Evolutionary conservation across 164 flowering plant species (phyloP).

Genomic region (Berberis thunbergii): DNA sequence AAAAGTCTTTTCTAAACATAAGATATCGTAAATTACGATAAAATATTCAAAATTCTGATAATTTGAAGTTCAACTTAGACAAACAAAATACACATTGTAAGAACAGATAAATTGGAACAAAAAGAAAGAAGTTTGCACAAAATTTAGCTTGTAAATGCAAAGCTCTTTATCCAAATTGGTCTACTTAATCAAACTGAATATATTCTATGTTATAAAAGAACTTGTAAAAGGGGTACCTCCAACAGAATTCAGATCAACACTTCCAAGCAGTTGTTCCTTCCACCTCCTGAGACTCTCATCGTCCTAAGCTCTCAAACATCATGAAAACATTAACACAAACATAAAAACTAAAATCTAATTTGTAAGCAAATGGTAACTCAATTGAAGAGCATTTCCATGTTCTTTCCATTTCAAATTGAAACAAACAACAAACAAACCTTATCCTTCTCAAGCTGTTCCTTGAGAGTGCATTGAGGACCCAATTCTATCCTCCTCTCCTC

Average conservation of each 20-base stretch:
- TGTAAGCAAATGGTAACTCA: not conserved
- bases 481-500: conserved; percentile 17
- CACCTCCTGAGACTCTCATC: no score
- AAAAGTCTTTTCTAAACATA: no score
- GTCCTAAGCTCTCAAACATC: conserved; percentile 1
- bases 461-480: no score
- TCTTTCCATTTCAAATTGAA: not conserved
- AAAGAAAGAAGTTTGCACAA: not conserved
- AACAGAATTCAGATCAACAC: conserved; percentile 24
- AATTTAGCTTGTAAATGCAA: not conserved
- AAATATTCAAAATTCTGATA: no score
- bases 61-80: not conserved
- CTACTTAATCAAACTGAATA: not conserved
- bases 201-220: not conserved
- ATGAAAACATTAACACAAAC: not conserved
- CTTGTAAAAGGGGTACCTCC: conserved; percentile 19
- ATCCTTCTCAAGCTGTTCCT: no score
- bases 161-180: not conserved
- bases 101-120: not conserved
- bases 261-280: not conserved
- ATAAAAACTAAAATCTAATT: not conserved
- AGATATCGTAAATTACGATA: no score
- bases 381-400: no score
- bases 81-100: not conserved
- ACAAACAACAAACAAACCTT: conserved; percentile 24